A percentile compares a stretch with the other conserved stretches of the same genome.
Evolutionary conservation across 192 early-diverging fungal genomes (phyloP).

Genomic region (Gonapodya prolifera): DNA sequence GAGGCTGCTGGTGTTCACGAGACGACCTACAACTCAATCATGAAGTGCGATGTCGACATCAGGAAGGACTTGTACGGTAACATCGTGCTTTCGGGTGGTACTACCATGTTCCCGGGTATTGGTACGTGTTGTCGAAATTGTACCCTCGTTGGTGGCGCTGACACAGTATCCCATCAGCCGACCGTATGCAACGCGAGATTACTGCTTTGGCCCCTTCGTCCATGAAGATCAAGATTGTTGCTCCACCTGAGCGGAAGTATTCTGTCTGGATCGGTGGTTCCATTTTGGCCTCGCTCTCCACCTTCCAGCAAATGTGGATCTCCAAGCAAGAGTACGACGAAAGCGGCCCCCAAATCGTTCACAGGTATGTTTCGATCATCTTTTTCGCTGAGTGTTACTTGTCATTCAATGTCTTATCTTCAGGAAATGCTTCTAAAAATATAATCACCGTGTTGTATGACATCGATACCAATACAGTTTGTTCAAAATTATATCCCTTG

Average conservation of each 20-base stretch:
- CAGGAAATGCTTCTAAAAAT: not conserved
- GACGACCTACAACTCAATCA: constrained; percentile 28
- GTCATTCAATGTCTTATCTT: not conserved
- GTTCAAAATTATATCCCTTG: not conserved
- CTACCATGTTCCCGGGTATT: constrained; percentile 41
- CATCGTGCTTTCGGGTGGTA: constrained; percentile 32
- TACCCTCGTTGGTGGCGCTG: constrained; percentile 2
- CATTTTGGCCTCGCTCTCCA: constrained; percentile 42
- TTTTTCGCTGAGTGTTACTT: not conserved
- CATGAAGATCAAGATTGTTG: constrained; percentile 46
- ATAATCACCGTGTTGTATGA: not conserved
- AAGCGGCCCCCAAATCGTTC: constrained; percentile 91
- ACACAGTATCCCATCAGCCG: not conserved
- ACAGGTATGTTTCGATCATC: constrained; percentile 35
- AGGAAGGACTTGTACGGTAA: constrained; percentile 29
- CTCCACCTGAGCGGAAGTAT: constrained; percentile 49
- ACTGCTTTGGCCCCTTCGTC: constrained; percentile 34
- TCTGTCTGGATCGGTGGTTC: constrained; percentile 56
- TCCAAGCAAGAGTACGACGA: constrained; percentile 74
- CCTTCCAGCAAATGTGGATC: constrained; percentile 57
- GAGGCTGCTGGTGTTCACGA: constrained; percentile 31
- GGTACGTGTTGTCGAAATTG: constrained; percentile 17
- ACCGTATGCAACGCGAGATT: constrained; percentile 39
- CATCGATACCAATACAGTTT: not conserved
- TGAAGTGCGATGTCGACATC: constrained; percentile 36